Base-by-base conservation (phyloP, 192 early-diverging fungal species). In the Backusella parvicylindrica region DNA sequence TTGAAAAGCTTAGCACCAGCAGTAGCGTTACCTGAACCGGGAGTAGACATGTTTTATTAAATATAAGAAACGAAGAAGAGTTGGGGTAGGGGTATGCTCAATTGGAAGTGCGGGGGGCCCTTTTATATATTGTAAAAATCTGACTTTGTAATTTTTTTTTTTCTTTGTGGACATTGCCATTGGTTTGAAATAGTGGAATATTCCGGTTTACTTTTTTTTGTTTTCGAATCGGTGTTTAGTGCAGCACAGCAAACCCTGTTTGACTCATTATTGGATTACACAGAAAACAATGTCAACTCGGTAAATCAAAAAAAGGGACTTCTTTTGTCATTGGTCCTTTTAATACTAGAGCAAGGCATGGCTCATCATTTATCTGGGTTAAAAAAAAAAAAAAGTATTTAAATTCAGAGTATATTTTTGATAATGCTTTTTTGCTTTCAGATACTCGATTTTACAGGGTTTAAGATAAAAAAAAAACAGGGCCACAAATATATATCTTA, bases 1-100 rank as follows among this genome's bases (percentile, higher is more conserved):
- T 99, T 99, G 93, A 99, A 99, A 63, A 83, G 81, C 78, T 83
- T 83, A 33, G 81, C 81, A 70, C 81, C 81, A 64, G 75, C 71
- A 73, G 71, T 74, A 70, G 79, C 79, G 74, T 80, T 72, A 68
- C 79, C 79, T 60, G 71, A 49, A 68, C 38, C 76, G 71, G 71
- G 32, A 68, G 66, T 36, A 70, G 68, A 70, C 68, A 70, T 70
- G 8, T 40, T 47, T 70, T 70, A 68, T 68, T 18, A 67, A 67
- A 67, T 35, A 38, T 56, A 56, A 56, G 50, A 26, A 50, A 21
- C n/a, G n/a, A 21, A 56, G 13, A 56, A 56, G 23, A 56, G 23
- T 56, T 56, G n/a, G 50, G 50, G 50, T 56, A 56, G 50, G 50
- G 50, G 50, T 56, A 47, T 18, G 16, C 16, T 47, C 5, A 47